A percentile compares a stretch with the other conserved stretches of the same genome.
Evolutionary conservation across 345 rosid genomes (phyloP).

Genomic region (Geranium rotundifolium): DNA sequence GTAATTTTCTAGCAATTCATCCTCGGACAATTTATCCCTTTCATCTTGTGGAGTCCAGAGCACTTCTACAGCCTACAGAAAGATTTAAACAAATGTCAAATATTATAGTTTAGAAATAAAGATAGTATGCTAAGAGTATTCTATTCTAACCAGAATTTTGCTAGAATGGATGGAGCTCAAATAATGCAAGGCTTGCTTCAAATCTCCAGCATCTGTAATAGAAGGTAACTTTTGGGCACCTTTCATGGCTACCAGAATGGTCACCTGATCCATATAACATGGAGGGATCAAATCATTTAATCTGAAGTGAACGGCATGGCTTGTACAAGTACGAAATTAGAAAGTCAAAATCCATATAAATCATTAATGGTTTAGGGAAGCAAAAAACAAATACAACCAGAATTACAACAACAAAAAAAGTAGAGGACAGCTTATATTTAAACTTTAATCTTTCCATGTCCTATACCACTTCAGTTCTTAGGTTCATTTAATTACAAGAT

Average conservation of each 20-base stretch:
- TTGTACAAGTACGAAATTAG: no score
- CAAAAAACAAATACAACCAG: no score
- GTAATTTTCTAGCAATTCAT: constrained; percentile 17
- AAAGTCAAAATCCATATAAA: no score
- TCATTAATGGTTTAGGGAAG: no score
- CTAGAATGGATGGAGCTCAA: constrained; percentile 5
- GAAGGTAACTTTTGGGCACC: constrained; percentile 8
- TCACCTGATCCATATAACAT: background rate
- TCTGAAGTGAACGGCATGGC: no score
- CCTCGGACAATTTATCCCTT: constrained; percentile 15
- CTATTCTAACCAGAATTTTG: constrained; percentile 9
- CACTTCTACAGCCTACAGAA: constrained; percentile 22
- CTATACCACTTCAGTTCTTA: no score
- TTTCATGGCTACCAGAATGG: background rate
- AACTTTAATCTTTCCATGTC: no score
- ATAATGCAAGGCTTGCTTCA: constrained; percentile 13
- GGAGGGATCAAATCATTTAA: no score
- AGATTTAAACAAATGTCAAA: background rate
- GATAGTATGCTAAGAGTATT: background rate
- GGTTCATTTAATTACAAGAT: no score
- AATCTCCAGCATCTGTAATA: constrained; percentile 5
- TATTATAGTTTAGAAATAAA: background rate
- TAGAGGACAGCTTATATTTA: no score
- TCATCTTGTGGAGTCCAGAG: constrained; percentile 26
- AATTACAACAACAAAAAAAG: no score